A percentile compares a stretch with the other conserved stretches of the same genome.
Evolutionary conservation across 2,329 filamentous ascomycete species (phyloP).

Genomic region (Colletotrichum australisinense): DNA sequence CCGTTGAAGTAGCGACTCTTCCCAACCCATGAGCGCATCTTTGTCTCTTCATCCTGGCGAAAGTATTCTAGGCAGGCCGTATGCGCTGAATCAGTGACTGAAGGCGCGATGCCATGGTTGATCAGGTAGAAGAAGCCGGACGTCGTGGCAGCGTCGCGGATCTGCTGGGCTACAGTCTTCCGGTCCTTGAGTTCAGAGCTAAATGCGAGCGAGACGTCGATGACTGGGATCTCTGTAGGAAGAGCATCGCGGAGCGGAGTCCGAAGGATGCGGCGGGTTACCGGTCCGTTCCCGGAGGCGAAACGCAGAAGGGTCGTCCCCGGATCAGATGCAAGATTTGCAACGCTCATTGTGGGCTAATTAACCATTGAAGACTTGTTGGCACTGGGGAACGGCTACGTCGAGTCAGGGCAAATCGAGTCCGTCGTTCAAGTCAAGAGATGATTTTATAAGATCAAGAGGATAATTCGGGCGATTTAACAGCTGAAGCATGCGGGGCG

Average conservation of each 20-base stretch:
- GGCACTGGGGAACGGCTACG: neutral
- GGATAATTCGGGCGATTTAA: neutral
- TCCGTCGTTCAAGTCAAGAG: neutral
- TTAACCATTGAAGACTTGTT: neutral
- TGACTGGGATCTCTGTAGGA: conserved; percentile 62
- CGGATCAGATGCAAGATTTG: neutral
- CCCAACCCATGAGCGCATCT: conserved; percentile 49
- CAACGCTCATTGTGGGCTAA: neutral
- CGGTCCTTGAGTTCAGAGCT: conserved; percentile 48
- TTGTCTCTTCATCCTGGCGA: conserved; percentile 55
- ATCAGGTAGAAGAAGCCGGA: conserved; percentile 68
- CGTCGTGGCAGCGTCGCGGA: conserved; percentile 58
- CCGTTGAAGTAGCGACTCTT: conserved; percentile 60
- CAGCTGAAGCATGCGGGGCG: neutral
- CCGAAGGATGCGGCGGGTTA: conserved; percentile 48
- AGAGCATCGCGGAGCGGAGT: conserved; percentile 50
- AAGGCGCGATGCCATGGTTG: conserved; percentile 58
- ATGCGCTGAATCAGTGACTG: conserved; percentile 44
- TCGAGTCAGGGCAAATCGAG: neutral
- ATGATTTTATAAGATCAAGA: neutral
- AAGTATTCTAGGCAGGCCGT: conserved; percentile 58
- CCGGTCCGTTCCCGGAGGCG: conserved; percentile 50
- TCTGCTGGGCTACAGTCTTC: conserved; percentile 50
- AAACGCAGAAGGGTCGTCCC: conserved; percentile 46
- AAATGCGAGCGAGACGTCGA: conserved; percentile 59